A percentile compares a stretch with the other conserved stretches of the same genome.
phyloP scores from a whole-genome alignment of 805 yeast genomes.

The Suhomyces tanzawaensis region DNA sequence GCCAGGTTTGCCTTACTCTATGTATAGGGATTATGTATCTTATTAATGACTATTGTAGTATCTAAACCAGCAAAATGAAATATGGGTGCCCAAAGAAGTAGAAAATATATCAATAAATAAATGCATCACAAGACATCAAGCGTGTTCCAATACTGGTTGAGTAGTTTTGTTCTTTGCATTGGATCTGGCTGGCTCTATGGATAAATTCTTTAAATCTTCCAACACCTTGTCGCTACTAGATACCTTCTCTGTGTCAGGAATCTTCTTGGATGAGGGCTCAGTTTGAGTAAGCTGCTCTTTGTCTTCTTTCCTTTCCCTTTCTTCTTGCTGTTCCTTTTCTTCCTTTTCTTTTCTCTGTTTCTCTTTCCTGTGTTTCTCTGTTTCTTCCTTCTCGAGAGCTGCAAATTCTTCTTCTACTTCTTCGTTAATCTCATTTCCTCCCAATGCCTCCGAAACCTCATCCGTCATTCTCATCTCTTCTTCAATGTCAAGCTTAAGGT shows the following conservation, averaged over 20 bases:
- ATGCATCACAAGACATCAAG: too few relatives aligned
- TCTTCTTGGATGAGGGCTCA: neutral
- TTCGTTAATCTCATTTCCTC: constrained; percentile 14
- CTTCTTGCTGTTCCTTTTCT: neutral
- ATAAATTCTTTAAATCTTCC: neutral
- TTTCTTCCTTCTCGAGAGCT: constrained; percentile 17
- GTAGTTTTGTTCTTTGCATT: neutral
- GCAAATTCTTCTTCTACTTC: constrained; percentile 33
- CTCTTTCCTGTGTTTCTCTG: constrained; percentile 3
- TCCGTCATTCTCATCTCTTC: constrained; percentile 28
- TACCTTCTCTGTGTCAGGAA: neutral
- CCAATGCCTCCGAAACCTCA: constrained; percentile 27
- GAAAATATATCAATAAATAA: too few relatives aligned
- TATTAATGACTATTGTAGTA: constrained; percentile 2
- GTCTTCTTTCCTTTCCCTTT: constrained; percentile 1
- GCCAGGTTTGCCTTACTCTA: neutral
- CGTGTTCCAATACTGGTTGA: neutral
- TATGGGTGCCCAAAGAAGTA: too few relatives aligned
- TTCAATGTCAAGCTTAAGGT: constrained; percentile 27
- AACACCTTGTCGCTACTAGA: neutral
- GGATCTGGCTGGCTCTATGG: neutral
- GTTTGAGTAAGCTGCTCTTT: neutral
- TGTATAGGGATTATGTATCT: neutral
- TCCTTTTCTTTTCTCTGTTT: neutral
- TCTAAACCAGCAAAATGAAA: too few relatives aligned